These are phyloP conservation scores for Talinum fruticosum DNA, from an alignment of 148 eudicot genomes.

Conservation along the genomic window DNA sequence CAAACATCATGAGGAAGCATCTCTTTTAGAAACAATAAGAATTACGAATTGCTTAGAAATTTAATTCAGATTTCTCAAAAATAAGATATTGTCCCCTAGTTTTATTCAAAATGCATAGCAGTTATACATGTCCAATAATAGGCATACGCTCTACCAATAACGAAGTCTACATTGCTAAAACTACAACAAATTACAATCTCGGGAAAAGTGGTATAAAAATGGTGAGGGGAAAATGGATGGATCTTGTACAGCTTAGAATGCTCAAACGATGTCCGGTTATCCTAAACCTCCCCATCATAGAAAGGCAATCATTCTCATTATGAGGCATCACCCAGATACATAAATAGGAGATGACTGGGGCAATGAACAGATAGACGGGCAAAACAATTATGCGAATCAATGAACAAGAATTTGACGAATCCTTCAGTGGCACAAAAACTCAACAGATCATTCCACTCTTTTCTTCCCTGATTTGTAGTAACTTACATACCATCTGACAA, in stretches of 20 bases:
- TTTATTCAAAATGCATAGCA: slow-evolving; percentile 35
- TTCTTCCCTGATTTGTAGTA: slow-evolving; percentile 62
- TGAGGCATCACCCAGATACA: slow-evolving; percentile 42
- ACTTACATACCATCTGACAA: slow-evolving; percentile 68
- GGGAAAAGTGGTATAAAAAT: slow-evolving; percentile 29
- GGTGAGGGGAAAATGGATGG: slow-evolving; percentile 23
- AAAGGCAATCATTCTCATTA: slow-evolving; percentile 27
- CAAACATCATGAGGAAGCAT: not conserved
- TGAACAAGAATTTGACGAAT: slow-evolving; percentile 39
- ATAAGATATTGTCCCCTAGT: not conserved
- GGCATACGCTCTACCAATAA: slow-evolving; percentile 41
- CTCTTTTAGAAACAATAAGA: not conserved
- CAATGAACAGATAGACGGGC: slow-evolving; percentile 29
- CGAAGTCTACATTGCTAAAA: slow-evolving; percentile 56
- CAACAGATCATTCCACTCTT: slow-evolving; percentile 47
- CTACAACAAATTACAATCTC: slow-evolving; percentile 58
- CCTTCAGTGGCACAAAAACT: slow-evolving; percentile 33
- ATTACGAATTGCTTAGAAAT: not conserved
- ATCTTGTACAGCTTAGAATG: slow-evolving; percentile 39
- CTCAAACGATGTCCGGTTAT: slow-evolving; percentile 29
- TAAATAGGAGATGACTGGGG: slow-evolving; percentile 33
- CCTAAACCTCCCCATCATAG: slow-evolving; percentile 40
- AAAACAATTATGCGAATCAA: slow-evolving; percentile 58
- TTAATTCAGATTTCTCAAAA: not conserved
- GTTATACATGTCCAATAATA: slow-evolving; percentile 44